phyloP scores from a whole-genome alignment of 1,284 basidiomycete genomes.

The Singerocomus inundabilis region DNA sequence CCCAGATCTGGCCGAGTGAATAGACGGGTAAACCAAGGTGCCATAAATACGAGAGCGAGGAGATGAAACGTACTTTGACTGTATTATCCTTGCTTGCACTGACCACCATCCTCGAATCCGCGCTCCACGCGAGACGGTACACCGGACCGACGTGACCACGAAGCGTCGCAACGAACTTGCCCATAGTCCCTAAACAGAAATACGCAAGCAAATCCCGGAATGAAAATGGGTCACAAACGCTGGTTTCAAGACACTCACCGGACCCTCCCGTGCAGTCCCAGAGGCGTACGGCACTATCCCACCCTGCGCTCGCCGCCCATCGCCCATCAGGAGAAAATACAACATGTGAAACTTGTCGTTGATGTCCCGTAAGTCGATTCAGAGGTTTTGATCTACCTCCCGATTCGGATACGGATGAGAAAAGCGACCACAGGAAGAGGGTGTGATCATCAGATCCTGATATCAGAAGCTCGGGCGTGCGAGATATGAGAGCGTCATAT shows the following conservation, averaged over 20 bases:
- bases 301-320: slow-evolving; percentile 88
- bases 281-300: slow-evolving; percentile 88
- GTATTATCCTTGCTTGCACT: slow-evolving; percentile 96
- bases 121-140: slow-evolving; percentile 93
- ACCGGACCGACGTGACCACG: slow-evolving; percentile 94
- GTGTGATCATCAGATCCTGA: slow-evolving; percentile 96
- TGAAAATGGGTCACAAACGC: neutral
- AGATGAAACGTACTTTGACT: slow-evolving; percentile 66
- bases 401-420: slow-evolving; percentile 46
- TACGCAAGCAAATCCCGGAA: neutral
- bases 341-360: slow-evolving; percentile 94
- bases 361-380: slow-evolving; percentile 89
- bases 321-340: slow-evolving; percentile 94
- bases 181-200: slow-evolving; percentile 63
- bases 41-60: neutral
- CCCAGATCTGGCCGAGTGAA: slow-evolving; percentile 73
- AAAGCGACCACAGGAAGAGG: slow-evolving; percentile 87
- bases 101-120: slow-evolving; percentile 88
- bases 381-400: slow-evolving; percentile 76
- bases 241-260: slow-evolving; percentile 1
- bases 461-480: slow-evolving; percentile 82
- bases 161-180: slow-evolving; percentile 90
- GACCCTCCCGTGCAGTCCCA: slow-evolving; percentile 65
- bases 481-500: slow-evolving; percentile 67
- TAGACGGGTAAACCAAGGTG: neutral